Evolutionary conservation across 2,329 filamentous ascomycete species (phyloP).

Genomic region (Elsinoe perseae): DNA sequence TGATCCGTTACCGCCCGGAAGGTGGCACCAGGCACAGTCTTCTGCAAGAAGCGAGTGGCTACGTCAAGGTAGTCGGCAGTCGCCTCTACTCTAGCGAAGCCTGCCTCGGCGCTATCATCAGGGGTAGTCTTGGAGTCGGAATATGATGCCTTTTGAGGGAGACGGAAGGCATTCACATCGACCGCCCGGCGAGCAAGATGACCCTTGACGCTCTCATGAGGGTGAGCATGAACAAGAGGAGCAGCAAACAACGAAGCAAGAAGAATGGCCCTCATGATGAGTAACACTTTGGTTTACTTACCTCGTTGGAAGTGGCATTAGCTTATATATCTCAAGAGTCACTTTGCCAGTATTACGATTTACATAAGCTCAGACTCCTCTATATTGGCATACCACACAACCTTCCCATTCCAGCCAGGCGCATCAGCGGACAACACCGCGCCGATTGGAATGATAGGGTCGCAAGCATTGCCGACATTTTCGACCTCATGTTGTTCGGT

Average conservation of each 20-base stretch:
- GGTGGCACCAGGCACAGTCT: slow-evolving; percentile 29
- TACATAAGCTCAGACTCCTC: background rate
- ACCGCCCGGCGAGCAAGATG: slow-evolving; percentile 22
- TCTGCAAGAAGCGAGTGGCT: slow-evolving; percentile 30
- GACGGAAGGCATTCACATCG: slow-evolving; percentile 29
- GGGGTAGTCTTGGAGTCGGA: slow-evolving; percentile 19
- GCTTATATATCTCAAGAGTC: background rate
- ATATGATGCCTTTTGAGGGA: slow-evolving; percentile 24
- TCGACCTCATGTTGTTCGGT: background rate
- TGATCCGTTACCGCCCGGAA: slow-evolving; percentile 49
- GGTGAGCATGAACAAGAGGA: slow-evolving; percentile 6
- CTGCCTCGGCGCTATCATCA: slow-evolving; percentile 22
- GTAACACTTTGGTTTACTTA: background rate
- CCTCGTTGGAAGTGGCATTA: background rate
- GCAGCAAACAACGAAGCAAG: slow-evolving; percentile 10
- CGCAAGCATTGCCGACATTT: background rate
- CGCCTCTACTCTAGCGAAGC: slow-evolving; percentile 17
- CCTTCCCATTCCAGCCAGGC: slow-evolving; percentile 9
- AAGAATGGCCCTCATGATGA: slow-evolving; percentile 13
- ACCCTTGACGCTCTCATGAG: background rate
- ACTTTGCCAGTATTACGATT: background rate
- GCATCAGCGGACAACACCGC: background rate
- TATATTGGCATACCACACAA: background rate
- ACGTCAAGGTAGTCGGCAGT: slow-evolving; percentile 27
- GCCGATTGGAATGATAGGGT: background rate